Evolutionary conservation across 176 grass and related monocot species (phyloP).

Genomic region (Bonia amplexicaulis): DNA sequence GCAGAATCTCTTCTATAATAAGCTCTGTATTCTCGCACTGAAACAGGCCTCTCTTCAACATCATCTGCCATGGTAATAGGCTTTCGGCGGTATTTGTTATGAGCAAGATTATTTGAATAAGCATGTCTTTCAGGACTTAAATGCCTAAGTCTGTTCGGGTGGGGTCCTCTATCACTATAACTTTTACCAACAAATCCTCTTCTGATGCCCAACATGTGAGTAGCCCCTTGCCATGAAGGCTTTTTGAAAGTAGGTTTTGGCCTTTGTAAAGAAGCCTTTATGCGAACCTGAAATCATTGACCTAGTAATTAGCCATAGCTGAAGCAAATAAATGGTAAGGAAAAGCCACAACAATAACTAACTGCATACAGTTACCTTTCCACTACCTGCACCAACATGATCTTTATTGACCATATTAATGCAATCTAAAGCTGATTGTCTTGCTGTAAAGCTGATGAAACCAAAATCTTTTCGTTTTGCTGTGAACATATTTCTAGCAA

Average conservation of each 20-base stretch:
- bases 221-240: constrained; percentile 34
- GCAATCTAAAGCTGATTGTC: constrained; percentile 60
- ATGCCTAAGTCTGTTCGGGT: constrained; percentile 34
- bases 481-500: constrained; percentile 58
- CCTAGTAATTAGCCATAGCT: neutral
- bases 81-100: constrained; percentile 4
- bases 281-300: constrained; percentile 26
- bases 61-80: constrained; percentile 17
- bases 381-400: constrained; percentile 39
- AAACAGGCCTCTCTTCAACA: constrained; percentile 38
- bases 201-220: constrained; percentile 40
- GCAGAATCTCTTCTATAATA: constrained; percentile 44
- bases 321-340: constrained; percentile 14
- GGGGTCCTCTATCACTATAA: constrained; percentile 23
- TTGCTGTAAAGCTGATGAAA: constrained; percentile 56
- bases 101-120: constrained; percentile 25
- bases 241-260: constrained; percentile 47
- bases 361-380: constrained; percentile 39
- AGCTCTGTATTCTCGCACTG: constrained; percentile 31
- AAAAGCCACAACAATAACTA: neutral
- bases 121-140: constrained; percentile 18
- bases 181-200: constrained; percentile 46
- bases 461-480: constrained; percentile 65
- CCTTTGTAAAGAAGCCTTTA: constrained; percentile 57
- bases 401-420: constrained; percentile 53